Conservation (phyloP, 2,329 filamentous ascomycete species). For the Aureobasidium leucospermi region DNA sequence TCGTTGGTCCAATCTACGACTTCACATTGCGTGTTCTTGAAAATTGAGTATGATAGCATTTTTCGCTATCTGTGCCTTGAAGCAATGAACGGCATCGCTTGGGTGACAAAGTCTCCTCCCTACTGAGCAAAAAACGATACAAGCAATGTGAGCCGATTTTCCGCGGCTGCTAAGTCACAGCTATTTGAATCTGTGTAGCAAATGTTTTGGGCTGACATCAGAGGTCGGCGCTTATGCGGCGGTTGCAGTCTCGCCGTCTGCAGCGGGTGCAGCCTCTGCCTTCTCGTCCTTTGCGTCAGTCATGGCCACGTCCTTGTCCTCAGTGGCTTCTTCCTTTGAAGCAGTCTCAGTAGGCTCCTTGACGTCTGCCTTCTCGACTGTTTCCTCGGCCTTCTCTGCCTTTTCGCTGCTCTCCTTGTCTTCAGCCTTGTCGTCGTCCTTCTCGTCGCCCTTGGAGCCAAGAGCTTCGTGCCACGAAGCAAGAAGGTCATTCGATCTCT, state of each 20-base stretch:
- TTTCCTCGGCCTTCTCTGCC: conserved; percentile 28
- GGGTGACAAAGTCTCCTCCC: neutral
- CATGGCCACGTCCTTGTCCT: conserved; percentile 24
- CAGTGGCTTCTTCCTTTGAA: conserved; percentile 24
- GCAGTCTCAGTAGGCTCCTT: conserved; percentile 16
- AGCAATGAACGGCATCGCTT: conserved; percentile 3
- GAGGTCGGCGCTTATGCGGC: conserved; percentile 1
- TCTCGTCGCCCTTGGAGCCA: conserved; percentile 18
- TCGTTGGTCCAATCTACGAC: too few species aligned
- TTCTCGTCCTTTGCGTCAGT: conserved; percentile 27
- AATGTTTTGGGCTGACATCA: conserved; percentile 16
- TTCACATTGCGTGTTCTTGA: neutral
- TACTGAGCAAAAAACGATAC: conserved; percentile 1
- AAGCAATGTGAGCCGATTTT: conserved; percentile 10
- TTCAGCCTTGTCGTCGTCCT: conserved; percentile 6
- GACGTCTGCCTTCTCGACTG: conserved; percentile 27
- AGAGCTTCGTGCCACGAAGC: conserved; percentile 83
- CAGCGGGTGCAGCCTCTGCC: conserved; percentile 12
- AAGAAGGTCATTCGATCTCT: conserved; percentile 70
- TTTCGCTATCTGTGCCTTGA: neutral
- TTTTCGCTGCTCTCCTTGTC: conserved; percentile 5
- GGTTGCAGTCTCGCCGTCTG: conserved; percentile 20
- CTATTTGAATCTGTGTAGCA: neutral
- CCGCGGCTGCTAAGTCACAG: neutral
- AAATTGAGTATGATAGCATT: neutral